These are phyloP conservation scores for Calonectria leucothoes DNA, from an alignment of 2,329 filamentous ascomycete genomes.

Conservation along the genomic window DNA sequence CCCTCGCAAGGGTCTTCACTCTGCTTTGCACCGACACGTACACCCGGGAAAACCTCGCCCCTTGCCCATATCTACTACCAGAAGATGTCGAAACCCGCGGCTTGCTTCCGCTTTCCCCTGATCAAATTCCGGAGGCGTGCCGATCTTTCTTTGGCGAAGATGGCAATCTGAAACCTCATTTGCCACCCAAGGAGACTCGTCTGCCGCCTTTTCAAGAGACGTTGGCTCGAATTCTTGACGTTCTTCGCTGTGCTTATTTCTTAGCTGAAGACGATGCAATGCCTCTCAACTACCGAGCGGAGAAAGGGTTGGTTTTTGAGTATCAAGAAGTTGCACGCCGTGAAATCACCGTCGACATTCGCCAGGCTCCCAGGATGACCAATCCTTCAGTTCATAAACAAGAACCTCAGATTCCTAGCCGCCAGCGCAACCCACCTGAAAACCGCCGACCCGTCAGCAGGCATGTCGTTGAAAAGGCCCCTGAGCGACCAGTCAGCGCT, in stretches of 20 bases:
- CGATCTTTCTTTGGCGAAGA: slow-evolving; percentile 50
- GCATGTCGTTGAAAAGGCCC: slow-evolving; percentile 4
- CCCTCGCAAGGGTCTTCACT: slow-evolving; percentile 59
- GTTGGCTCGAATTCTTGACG: slow-evolving; percentile 61
- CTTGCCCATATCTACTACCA: slow-evolving; percentile 61
- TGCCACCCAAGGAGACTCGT: slow-evolving; percentile 46
- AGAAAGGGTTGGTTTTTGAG: slow-evolving; percentile 48
- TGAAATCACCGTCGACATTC: slow-evolving; percentile 2
- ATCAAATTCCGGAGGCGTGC: slow-evolving; percentile 53
- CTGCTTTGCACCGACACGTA: slow-evolving; percentile 59
- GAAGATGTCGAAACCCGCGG: slow-evolving; percentile 63
- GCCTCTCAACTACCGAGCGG: slow-evolving; percentile 48
- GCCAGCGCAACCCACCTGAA: slow-evolving; percentile 20
- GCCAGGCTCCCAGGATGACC: background rate
- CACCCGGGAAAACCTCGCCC: slow-evolving; percentile 49
- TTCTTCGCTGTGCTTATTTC: slow-evolving; percentile 61
- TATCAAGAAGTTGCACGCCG: slow-evolving; percentile 34
- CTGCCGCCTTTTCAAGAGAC: slow-evolving; percentile 50
- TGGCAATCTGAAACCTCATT: slow-evolving; percentile 54
- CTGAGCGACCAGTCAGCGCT: slow-evolving; percentile 18
- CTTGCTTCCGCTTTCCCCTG: slow-evolving; percentile 54
- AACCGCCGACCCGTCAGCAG: slow-evolving; percentile 19
- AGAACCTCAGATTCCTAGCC: slow-evolving; percentile 19
- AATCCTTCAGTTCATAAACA: slow-evolving; percentile 5
- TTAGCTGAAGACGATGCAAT: slow-evolving; percentile 55